phyloP scores from a whole-genome alignment of 305 asterid genomes.

The Fraxinus sp. region DNA sequence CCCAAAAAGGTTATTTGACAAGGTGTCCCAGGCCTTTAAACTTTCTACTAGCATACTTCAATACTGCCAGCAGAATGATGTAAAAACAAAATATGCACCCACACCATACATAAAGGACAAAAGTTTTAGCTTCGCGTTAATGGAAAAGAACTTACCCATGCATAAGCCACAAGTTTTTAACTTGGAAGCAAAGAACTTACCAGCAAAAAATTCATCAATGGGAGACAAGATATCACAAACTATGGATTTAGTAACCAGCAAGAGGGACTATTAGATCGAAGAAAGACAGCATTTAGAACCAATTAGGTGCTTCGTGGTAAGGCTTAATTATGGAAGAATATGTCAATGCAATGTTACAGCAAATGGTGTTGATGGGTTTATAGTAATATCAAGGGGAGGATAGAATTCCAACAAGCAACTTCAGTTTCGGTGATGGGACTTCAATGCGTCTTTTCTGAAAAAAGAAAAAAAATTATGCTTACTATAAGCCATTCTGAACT shows the following conservation, averaged over 20 bases:
- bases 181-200: neutral
- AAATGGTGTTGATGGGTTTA: neutral
- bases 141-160: neutral
- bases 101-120: neutral
- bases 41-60: neutral
- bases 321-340: neutral
- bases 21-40: neutral
- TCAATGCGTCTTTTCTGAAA: neutral
- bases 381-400: neutral
- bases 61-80: neutral
- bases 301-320: neutral
- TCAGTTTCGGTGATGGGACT: neutral
- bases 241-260: neutral
- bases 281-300: neutral
- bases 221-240: neutral
- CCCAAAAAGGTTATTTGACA: neutral
- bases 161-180: neutral
- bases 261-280: neutral
- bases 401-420: neutral
- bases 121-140: neutral
- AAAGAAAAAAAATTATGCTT: neutral
- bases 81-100: neutral
- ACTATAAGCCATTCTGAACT: neutral
- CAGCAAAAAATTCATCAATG: neutral
- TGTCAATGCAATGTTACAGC: neutral